Conservation (phyloP, 257 asterid species). For the Fraxinus anomala region DNA sequence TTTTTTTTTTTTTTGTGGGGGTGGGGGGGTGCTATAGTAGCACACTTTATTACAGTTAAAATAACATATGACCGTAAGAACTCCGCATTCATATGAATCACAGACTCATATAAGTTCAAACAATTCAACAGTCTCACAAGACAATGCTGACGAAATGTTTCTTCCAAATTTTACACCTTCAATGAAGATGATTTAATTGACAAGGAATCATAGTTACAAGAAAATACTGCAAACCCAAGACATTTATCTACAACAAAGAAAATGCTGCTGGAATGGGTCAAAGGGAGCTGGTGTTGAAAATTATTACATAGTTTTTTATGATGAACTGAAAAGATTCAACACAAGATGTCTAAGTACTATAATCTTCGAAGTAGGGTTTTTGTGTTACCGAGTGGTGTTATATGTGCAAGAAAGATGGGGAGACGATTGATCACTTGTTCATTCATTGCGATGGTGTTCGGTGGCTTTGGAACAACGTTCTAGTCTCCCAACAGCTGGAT, state of each 20-base stretch:
- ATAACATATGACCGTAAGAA: background rate
- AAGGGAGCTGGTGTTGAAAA: background rate
- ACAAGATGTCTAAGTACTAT: too few species aligned
- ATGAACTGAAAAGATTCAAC: background rate
- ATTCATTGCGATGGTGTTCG: too few species aligned
- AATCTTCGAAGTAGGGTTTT: too few species aligned
- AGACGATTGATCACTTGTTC: too few species aligned
- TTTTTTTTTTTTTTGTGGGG: too few species aligned
- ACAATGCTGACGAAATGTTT: background rate
- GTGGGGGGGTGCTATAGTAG: background rate
- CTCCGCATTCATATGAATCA: background rate
- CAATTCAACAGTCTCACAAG: background rate
- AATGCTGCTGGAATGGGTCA: background rate
- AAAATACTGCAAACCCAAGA: background rate
- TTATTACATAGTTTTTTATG: background rate
- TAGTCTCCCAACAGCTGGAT: too few species aligned
- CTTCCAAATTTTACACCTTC: background rate
- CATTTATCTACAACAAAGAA: background rate
- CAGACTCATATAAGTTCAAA: background rate
- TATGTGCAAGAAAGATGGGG: too few species aligned
- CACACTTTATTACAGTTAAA: background rate
- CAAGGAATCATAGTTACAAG: background rate
- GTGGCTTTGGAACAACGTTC: too few species aligned
- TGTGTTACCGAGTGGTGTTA: too few species aligned
- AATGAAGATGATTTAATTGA: background rate